Evolutionary conservation across 495 filamentous ascomycete genomes (phyloP).

Genomic region (Trichoderma orchidacearum): DNA sequence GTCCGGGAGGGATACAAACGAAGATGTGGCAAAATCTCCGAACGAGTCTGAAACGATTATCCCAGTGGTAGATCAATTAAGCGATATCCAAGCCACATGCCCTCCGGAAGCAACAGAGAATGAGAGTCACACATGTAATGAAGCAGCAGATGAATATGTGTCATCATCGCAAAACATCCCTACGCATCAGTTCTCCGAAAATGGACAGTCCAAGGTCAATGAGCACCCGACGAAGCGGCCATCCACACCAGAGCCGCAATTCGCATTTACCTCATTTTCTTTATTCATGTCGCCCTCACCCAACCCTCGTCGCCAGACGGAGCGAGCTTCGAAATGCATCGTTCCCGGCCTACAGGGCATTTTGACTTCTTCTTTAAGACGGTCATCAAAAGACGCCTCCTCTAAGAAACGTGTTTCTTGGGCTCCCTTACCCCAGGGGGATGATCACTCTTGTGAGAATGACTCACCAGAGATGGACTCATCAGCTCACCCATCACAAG

Average conservation of each 20-base stretch:
- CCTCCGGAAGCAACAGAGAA: not conserved
- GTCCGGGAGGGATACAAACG: not conserved
- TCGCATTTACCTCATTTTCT: not conserved
- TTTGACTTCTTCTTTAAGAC: not conserved
- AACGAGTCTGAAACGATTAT: not conserved
- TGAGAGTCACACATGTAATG: not conserved
- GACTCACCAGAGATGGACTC: not conserved
- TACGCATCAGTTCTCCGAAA: not conserved
- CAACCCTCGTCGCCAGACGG: not conserved
- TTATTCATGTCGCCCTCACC: not conserved
- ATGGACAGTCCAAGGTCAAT: not conserved
- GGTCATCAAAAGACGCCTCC: not conserved
- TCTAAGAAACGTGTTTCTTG: conserved; percentile 12
- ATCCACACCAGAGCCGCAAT: not conserved
- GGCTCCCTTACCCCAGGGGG: conserved; percentile 9
- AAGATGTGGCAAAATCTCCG: not conserved
- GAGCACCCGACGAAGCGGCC: not conserved
- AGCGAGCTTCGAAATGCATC: not conserved
- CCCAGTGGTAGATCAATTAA: not conserved
- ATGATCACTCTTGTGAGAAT: not conserved
- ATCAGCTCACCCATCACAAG: not conserved
- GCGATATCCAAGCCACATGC: too few species aligned
- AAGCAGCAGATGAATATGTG: not conserved
- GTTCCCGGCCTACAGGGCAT: not conserved
- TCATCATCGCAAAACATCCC: not conserved